A percentile compares a stretch with the other conserved stretches of the same genome.
Conservation (phyloP, 2,329 filamentous ascomycete genomes). For the Colletotrichum eleusines region DNA sequence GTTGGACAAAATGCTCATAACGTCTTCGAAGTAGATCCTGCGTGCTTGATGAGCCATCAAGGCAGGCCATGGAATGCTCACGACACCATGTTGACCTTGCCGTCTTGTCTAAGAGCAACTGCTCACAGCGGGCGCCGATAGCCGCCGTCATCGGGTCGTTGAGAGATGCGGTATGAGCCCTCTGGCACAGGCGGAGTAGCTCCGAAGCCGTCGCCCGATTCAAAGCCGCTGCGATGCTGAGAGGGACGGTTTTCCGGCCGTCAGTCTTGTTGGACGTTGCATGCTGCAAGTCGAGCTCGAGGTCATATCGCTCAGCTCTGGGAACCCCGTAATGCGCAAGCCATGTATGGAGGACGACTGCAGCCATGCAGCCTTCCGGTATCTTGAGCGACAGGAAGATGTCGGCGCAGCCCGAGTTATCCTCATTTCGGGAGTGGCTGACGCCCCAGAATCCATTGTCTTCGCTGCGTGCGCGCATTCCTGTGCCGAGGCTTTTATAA, state of each 20-base stretch:
- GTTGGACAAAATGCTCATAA: too few relatives aligned
- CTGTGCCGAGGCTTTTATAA: too few relatives aligned
- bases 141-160: slow-evolving; percentile 45
- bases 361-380: too few relatives aligned
- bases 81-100: too few relatives aligned
- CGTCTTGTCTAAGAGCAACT: too few relatives aligned
- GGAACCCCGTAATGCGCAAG: slow-evolving; percentile 52
- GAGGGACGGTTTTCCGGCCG: slow-evolving; percentile 37
- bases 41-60: background rate
- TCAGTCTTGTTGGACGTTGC: slow-evolving; percentile 42
- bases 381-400: too few relatives aligned
- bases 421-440: too few relatives aligned
- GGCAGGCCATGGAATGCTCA: too few relatives aligned
- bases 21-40: background rate
- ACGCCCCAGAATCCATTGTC: too few relatives aligned
- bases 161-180: slow-evolving; percentile 46
- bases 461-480: too few relatives aligned
- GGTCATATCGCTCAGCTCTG: slow-evolving; percentile 50
- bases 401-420: too few relatives aligned
- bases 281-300: slow-evolving; percentile 46
- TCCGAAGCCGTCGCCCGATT: slow-evolving; percentile 49
- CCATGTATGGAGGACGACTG: slow-evolving; percentile 51
- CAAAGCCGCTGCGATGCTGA: slow-evolving; percentile 47
- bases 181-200: slow-evolving; percentile 48
- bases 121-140: slow-evolving; percentile 36